Evolutionary conservation across 106 monocot species (phyloP), one percentile per base, ranked within the genome.

Genomic region (Platanthera zijinensis): DNA sequence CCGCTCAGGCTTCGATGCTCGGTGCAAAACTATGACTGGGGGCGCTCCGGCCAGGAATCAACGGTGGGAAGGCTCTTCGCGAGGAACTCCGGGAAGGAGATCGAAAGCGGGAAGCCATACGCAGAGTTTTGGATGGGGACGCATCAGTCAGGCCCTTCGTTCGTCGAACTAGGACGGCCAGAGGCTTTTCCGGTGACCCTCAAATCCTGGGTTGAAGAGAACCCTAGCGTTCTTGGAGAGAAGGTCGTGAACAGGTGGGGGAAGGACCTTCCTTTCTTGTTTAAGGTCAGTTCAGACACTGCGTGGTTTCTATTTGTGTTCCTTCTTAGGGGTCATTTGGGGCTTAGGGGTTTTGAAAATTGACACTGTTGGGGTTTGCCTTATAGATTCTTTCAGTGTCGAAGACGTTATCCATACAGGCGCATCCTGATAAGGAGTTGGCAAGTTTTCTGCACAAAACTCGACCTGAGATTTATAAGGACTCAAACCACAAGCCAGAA

Each of bases 361-460:
- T n/a, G 13, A 11, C 4, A 7, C 14, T 48, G 48, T 10, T 51
- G n/a, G 72, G 30, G 50, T 62, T 47, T 75, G 11, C 54, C 7
- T 52, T 76, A 99, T 76, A 99, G 97, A 88, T 94, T 22, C 73
- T 99, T 74, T 99, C 97, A 8, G 97, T 99, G 78, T 83, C 81
- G 6, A 99, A 99, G 82, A 92, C 94, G n/a, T 77, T 99, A 76
- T 99, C 94, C 28, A 99, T 99, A 69, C 99, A 99, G 78, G 94
- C 92, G 1, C 99, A 99, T 77, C 99, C 99, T 30, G 90, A 99
- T 62, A 99, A 92, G 84, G 82, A 89, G 54, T 69, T 94, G 81
- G 92, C 99, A 32, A 69, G 71, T 79, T 21, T 80, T 52, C 85
- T 99, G 57, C 89, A 94, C 81, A 77, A 85, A 78, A 74, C 53